phyloP scores from a whole-genome alignment of 1,284 basidiomycete species.

The Ceratobasidium sp. region DNA sequence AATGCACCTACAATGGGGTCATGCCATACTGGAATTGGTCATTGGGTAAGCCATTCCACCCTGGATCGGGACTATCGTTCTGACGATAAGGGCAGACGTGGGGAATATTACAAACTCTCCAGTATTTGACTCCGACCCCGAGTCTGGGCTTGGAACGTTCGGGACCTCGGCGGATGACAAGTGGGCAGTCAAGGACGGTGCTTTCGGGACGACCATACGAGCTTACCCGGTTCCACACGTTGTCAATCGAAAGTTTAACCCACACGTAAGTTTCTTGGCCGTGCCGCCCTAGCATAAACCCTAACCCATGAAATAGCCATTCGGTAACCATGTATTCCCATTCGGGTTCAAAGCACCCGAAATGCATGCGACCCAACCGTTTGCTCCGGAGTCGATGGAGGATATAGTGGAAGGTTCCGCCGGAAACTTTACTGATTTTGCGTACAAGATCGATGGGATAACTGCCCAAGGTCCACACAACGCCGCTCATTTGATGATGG shows the following conservation, averaged over 20 bases:
- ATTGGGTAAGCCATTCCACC: neutral
- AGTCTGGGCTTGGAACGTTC: slow-evolving; percentile 34
- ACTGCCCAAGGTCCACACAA: slow-evolving; percentile 41
- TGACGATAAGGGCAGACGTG: slow-evolving; percentile 7
- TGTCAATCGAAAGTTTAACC: slow-evolving; percentile 24
- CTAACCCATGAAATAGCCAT: too few species aligned
- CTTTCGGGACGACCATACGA: slow-evolving; percentile 23
- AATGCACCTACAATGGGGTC: slow-evolving; percentile 21
- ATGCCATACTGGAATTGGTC: slow-evolving; percentile 40
- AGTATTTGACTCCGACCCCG: slow-evolving; percentile 20
- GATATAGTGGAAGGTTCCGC: slow-evolving; percentile 14
- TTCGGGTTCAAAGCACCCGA: slow-evolving; percentile 18
- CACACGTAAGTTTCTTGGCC: slow-evolving; percentile 5
- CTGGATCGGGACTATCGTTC: neutral
- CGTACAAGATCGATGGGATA: slow-evolving; percentile 37
- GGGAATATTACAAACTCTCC: slow-evolving; percentile 17
- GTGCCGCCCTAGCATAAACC: too few species aligned
- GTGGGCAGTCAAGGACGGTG: slow-evolving; percentile 26
- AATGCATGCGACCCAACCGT: slow-evolving; percentile 10
- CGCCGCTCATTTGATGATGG: slow-evolving; percentile 40
- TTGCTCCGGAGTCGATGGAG: slow-evolving; percentile 13
- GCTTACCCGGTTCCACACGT: slow-evolving; percentile 39
- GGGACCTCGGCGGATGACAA: slow-evolving; percentile 1
- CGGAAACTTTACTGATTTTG: slow-evolving; percentile 41
- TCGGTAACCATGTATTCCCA: slow-evolving; percentile 33